Evolutionary conservation across 1,139 yeast species (phyloP).

Genomic region (Nakaseomyces sp.): DNA sequence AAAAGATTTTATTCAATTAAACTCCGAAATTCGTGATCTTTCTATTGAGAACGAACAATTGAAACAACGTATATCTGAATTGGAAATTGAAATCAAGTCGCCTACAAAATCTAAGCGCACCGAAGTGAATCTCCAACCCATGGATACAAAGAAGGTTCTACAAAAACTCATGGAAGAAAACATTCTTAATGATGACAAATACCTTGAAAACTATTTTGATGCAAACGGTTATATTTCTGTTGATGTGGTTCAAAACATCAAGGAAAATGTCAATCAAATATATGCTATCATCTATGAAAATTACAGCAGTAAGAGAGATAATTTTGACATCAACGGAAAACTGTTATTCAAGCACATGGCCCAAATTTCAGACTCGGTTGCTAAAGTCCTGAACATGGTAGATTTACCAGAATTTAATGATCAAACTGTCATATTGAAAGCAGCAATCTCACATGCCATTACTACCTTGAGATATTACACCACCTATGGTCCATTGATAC

Average conservation of each 20-base stretch:
- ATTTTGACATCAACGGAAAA: slow-evolving; percentile 31
- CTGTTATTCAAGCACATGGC: slow-evolving; percentile 49
- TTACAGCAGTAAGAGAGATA: slow-evolving; percentile 29
- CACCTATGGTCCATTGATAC: slow-evolving; percentile 43
- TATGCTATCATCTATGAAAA: slow-evolving; percentile 2
- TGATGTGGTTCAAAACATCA: slow-evolving; percentile 1
- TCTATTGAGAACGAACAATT: slow-evolving; percentile 31
- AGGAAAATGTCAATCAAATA: slow-evolving; percentile 2
- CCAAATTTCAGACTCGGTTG: slow-evolving; percentile 42
- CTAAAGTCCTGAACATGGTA: slow-evolving; percentile 32
- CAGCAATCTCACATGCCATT: slow-evolving; percentile 66
- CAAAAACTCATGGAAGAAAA: slow-evolving; percentile 2
- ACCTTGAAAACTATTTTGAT: not conserved
- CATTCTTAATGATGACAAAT: not conserved
- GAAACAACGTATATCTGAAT: slow-evolving; percentile 27
- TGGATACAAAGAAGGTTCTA: not conserved
- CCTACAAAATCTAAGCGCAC: not conserved
- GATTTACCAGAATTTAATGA: slow-evolving; percentile 21
- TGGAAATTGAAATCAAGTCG: slow-evolving; percentile 14
- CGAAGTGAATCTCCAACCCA: not conserved
- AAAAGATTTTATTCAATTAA: slow-evolving; percentile 17
- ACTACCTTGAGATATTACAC: slow-evolving; percentile 75
- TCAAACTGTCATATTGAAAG: slow-evolving; percentile 40
- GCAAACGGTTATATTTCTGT: slow-evolving; percentile 4
- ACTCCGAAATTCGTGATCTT: slow-evolving; percentile 22